These are phyloP conservation scores for Kuraishia molischiana DNA, from an alignment of 805 yeast species.

Conservation along the genomic window DNA sequence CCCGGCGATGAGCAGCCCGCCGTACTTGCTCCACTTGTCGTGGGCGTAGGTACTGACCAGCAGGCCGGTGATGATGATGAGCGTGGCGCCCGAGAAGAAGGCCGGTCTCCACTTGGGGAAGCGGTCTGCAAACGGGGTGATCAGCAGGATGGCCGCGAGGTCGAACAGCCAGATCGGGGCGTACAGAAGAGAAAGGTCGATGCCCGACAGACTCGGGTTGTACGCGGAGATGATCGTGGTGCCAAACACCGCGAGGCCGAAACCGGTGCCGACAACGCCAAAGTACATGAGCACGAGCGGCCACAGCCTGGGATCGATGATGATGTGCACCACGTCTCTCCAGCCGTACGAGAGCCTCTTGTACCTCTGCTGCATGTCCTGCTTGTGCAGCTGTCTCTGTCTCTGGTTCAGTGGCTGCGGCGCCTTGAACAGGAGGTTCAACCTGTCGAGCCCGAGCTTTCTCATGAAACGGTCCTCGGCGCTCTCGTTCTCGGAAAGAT, in stretches of 20 bases:
- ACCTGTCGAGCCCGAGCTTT: slow-evolving; percentile 3
- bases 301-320: slow-evolving; percentile 63
- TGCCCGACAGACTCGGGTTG: slow-evolving; percentile 53
- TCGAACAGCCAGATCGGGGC: slow-evolving; percentile 93
- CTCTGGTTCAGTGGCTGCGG: slow-evolving; percentile 37
- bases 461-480: slow-evolving; percentile 9
- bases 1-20: slow-evolving; percentile 73
- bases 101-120: slow-evolving; percentile 48
- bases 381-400: slow-evolving; percentile 47
- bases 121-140: slow-evolving; percentile 76
- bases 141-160: slow-evolving; percentile 56
- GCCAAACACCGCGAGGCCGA: slow-evolving; percentile 78
- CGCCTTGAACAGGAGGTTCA: slow-evolving; percentile 1
- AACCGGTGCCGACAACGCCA: slow-evolving; percentile 90
- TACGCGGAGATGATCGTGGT: slow-evolving; percentile 63
- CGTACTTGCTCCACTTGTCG: slow-evolving; percentile 69
- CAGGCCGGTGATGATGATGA: slow-evolving; percentile 66
- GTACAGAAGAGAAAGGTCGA: slow-evolving; percentile 62
- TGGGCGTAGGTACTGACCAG: slow-evolving; percentile 68
- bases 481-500: slow-evolving; percentile 6
- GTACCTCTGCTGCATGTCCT: slow-evolving; percentile 50
- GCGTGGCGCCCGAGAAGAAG: slow-evolving; percentile 51
- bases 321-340: slow-evolving; percentile 43
- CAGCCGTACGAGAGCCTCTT: slow-evolving; percentile 42
- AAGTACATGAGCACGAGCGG: slow-evolving; percentile 82